These are phyloP conservation scores for Suillus paluster DNA, from an alignment of 768 basidiomycete genomes.

Conservation along the genomic window DNA sequence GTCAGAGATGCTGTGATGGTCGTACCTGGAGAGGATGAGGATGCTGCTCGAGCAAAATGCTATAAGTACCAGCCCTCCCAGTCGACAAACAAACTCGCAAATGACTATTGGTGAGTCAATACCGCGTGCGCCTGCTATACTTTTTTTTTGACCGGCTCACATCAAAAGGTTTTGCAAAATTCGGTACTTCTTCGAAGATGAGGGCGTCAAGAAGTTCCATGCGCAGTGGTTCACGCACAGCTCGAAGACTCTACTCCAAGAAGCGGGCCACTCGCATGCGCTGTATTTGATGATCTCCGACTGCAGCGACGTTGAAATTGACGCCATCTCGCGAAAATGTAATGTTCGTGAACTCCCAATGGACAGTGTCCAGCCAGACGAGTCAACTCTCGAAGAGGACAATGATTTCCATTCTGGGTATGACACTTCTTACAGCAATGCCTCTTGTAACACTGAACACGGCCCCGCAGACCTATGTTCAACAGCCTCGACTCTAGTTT, in stretches of 20 bases:
- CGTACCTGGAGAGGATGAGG: slow-evolving; percentile 55
- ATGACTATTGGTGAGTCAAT: slow-evolving; percentile 59
- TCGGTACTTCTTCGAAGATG: slow-evolving; percentile 59
- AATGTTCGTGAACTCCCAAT: slow-evolving; percentile 47
- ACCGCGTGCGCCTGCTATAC: neutral
- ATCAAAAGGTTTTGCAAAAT: slow-evolving; percentile 72
- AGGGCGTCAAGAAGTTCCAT: slow-evolving; percentile 58
- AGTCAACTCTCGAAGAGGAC: slow-evolving; percentile 42
- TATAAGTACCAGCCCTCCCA: slow-evolving; percentile 44
- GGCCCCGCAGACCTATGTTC: slow-evolving; percentile 50
- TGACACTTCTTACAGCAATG: slow-evolving; percentile 15
- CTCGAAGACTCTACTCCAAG: slow-evolving; percentile 65
- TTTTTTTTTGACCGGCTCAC: neutral
- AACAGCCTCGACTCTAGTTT: slow-evolving; percentile 52
- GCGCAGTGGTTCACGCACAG: slow-evolving; percentile 74
- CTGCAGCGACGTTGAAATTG: slow-evolving; percentile 60
- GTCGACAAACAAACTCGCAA: slow-evolving; percentile 59
- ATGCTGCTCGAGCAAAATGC: slow-evolving; percentile 45
- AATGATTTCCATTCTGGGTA: slow-evolving; percentile 65
- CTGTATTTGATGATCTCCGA: slow-evolving; percentile 55
- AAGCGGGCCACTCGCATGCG: slow-evolving; percentile 64
- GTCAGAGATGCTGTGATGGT: slow-evolving; percentile 69
- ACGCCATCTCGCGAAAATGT: slow-evolving; percentile 62
- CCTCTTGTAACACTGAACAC: neutral
- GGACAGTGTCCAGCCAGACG: slow-evolving; percentile 51